Percentiles rank a stretch among this genome's conserved stretches.
Conservation (phyloP, 176 grass and related monocot species). For the Oryza nivara region DNA sequence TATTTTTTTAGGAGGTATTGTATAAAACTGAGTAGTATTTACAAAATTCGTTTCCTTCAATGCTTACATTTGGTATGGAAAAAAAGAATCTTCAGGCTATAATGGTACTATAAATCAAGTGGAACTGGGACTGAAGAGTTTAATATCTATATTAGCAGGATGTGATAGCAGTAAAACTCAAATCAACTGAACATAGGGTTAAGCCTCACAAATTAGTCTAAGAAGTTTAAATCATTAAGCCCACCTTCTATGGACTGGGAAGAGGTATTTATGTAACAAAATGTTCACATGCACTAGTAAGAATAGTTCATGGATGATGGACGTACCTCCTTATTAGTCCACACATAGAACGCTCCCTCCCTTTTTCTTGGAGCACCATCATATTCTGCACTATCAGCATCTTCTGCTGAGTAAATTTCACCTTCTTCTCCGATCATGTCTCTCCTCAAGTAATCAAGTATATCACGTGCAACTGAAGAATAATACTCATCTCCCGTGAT, state of each 20-base stretch:
- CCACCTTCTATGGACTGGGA: constrained; percentile 21
- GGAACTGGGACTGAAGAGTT: constrained; percentile 13
- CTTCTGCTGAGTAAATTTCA: constrained; percentile 94
- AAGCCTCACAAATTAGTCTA: background rate
- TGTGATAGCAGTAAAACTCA: background rate
- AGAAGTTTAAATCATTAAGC: background rate
- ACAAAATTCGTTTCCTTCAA: background rate
- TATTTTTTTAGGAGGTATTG: background rate
- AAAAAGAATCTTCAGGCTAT: background rate
- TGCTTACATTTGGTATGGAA: background rate
- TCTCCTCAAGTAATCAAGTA: constrained; percentile 96
- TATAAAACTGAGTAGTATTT: background rate
- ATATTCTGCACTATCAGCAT: constrained; percentile 95
- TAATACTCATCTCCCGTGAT: constrained; percentile 77
- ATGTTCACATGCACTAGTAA: constrained; percentile 12
- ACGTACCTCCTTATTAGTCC: constrained; percentile 80
- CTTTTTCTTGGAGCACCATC: constrained; percentile 72
- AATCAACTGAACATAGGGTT: constrained; percentile 2
- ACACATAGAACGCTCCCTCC: constrained; percentile 93
- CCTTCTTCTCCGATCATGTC: constrained; percentile 92
- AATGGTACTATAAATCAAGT: constrained; percentile 5
- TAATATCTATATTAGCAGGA: background rate
- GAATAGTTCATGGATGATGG: background rate
- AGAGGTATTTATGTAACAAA: background rate
- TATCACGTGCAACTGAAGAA: constrained; percentile 66